Conservation (phyloP, 257 asterid genomes). For the Capsicum rhomboideum region DNA sequence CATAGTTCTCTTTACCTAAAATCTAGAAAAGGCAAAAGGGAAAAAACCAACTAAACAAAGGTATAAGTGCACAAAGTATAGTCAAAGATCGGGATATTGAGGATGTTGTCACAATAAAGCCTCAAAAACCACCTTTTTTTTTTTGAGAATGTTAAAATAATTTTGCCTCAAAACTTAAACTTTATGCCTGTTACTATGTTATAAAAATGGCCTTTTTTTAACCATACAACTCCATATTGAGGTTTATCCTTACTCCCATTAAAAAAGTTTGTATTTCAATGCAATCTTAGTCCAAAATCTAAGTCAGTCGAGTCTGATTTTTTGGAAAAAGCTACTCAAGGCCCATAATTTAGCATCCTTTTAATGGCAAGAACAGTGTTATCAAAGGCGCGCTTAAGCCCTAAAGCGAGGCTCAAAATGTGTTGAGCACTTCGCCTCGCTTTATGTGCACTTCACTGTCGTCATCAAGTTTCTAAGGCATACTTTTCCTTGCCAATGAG, state of each 20-base stretch:
- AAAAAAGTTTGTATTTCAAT: neutral
- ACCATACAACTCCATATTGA: neutral
- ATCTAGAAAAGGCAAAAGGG: neutral
- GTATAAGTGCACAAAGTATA: neutral
- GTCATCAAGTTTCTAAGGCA: too few species aligned
- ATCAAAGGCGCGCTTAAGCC: too few species aligned
- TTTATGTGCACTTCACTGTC: too few species aligned
- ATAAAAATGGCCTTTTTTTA: neutral
- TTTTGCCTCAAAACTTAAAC: neutral
- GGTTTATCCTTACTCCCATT: neutral
- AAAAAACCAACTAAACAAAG: neutral
- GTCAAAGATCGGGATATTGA: neutral
- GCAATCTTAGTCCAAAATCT: too few species aligned
- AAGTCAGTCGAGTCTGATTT: neutral
- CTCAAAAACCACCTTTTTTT: too few species aligned
- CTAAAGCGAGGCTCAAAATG: too few species aligned
- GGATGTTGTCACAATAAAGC: neutral
- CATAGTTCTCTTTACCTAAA: neutral
- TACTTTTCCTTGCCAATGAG: too few species aligned
- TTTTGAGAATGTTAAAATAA: too few species aligned
- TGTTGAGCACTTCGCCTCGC: too few species aligned
- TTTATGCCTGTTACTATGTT: neutral
- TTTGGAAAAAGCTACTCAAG: neutral
- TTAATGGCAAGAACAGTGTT: too few species aligned
- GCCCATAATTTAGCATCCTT: neutral